phyloP scores from a whole-genome alignment of 495 filamentous ascomycete genomes.

The Astrothelium macrocarpum region DNA sequence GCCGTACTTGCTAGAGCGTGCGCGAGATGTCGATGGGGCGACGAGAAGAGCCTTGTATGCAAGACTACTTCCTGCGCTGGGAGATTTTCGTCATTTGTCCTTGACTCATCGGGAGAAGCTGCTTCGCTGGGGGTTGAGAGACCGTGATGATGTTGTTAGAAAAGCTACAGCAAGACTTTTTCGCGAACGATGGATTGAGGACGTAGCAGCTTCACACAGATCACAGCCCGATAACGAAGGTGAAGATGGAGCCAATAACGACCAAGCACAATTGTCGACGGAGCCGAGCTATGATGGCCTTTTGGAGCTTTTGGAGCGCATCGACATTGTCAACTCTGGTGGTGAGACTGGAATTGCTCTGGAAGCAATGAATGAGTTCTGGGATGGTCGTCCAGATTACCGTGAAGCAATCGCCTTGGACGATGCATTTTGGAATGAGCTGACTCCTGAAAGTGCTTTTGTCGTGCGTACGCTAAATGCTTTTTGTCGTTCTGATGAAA shows the following conservation, averaged over 20 bases:
- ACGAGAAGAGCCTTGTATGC: constrained; percentile 83
- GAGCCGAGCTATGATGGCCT: constrained; percentile 64
- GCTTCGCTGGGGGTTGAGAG: constrained; percentile 86
- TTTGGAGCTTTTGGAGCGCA: constrained; percentile 83
- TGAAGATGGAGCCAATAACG: constrained; percentile 25
- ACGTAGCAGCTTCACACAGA: constrained; percentile 54
- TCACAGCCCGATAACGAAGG: constrained; percentile 41
- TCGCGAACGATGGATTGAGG: constrained; percentile 90
- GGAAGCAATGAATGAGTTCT: constrained; percentile 91
- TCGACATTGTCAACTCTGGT: constrained; percentile 85
- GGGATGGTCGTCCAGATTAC: constrained; percentile 89
- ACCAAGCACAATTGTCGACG: constrained; percentile 31
- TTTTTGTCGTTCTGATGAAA: constrained; percentile 56
- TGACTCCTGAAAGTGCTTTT: constrained; percentile 80
- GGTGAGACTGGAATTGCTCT: constrained; percentile 80
- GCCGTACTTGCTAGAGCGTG: constrained; percentile 85
- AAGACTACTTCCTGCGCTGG: constrained; percentile 74
- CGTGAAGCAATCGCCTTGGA: constrained; percentile 70
- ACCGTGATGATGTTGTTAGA: constrained; percentile 88
- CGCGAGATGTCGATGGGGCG: constrained; percentile 73
- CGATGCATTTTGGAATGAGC: constrained; percentile 76
- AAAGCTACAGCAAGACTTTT: constrained; percentile 87
- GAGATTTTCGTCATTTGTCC: constrained; percentile 92
- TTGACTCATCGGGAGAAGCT: constrained; percentile 94
- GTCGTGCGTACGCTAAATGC: constrained; percentile 86